These are phyloP conservation scores for Neospora caninum DNA, from an alignment of 169 alveolate genomes.

Conservation along the genomic window DNA sequence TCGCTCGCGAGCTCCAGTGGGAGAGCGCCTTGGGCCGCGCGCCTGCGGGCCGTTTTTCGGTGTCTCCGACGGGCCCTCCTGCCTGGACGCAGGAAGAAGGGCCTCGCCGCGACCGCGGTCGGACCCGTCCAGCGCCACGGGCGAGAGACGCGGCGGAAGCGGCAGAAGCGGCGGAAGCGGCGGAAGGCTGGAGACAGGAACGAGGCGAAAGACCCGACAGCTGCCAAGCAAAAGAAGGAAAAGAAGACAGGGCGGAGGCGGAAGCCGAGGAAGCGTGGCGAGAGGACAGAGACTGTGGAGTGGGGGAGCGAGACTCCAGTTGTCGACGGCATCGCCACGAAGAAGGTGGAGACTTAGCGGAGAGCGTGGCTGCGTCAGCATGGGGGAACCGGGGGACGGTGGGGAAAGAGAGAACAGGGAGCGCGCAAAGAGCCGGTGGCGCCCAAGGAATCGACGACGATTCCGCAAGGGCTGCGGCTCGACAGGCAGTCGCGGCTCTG, in stretches of 20 bases:
- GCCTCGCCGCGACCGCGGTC: background rate
- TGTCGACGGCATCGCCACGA: too few species aligned
- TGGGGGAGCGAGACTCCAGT: too few species aligned
- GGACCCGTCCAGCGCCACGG: background rate
- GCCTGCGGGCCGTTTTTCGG: background rate
- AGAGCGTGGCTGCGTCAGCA: too few species aligned
- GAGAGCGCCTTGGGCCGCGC: background rate
- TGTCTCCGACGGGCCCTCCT: background rate
- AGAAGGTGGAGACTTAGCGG: too few species aligned
- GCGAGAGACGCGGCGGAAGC: background rate
- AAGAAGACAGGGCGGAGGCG: background rate
- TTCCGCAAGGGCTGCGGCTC: background rate
- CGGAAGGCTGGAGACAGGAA: background rate
- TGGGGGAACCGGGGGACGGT: background rate
- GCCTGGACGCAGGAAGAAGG: too few species aligned
- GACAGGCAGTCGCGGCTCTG: background rate
- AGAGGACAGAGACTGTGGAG: too few species aligned
- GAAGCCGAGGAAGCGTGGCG: too few species aligned
- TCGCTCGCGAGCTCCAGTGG: conserved; percentile 11
- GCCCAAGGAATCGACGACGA: background rate
- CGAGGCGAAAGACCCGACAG: background rate
- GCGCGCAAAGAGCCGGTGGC: background rate
- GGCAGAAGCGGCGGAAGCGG: background rate
- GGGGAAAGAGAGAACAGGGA: background rate
- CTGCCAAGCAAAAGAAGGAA: too few species aligned